Conservation (phyloP, 192 early-diverging fungal genomes). For the Coemansia sp. region DNA sequence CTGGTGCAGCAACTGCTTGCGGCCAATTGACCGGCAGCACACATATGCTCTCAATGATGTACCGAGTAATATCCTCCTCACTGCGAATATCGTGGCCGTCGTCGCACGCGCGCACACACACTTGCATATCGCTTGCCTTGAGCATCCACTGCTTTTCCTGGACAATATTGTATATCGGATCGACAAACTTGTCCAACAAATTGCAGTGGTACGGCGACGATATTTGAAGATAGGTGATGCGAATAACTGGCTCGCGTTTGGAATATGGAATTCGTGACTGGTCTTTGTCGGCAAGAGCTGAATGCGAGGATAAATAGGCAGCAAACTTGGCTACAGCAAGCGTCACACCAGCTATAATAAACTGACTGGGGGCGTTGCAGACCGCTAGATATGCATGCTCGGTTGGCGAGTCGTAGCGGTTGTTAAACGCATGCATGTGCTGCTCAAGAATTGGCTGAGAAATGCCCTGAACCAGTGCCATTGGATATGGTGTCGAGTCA, state of each 20-base stretch:
- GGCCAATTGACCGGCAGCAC: constrained; percentile 67
- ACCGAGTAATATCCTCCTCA: constrained; percentile 55
- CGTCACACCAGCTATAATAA: constrained; percentile 19
- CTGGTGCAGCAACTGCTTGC: constrained; percentile 53
- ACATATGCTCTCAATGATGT: constrained; percentile 67
- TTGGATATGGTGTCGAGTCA: constrained; percentile 10
- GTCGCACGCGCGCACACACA: constrained; percentile 77
- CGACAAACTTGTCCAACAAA: constrained; percentile 7
- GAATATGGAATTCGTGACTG: constrained; percentile 75
- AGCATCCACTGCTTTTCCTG: constrained; percentile 36
- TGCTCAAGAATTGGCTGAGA: constrained; percentile 3
- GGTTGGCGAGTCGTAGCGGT: neutral
- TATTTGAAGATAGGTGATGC: constrained; percentile 76
- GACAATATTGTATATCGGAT: neutral
- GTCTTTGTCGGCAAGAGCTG: constrained; percentile 12
- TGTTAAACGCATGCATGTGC: constrained; percentile 20
- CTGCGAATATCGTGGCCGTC: constrained; percentile 76
- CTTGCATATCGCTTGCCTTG: constrained; percentile 15
- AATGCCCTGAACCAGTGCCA: constrained; percentile 28
- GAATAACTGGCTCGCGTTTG: constrained; percentile 79
- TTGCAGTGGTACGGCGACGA: constrained; percentile 74
- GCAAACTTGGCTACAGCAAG: constrained; percentile 11
- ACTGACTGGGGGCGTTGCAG: constrained; percentile 18
- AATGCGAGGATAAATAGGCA: neutral
- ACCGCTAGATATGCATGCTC: constrained; percentile 23